These are phyloP conservation scores for Pseudisothecium myosuroides DNA, from an alignment of 225 moss, liverwort and hornwort genomes.

Conservation along the genomic window DNA sequence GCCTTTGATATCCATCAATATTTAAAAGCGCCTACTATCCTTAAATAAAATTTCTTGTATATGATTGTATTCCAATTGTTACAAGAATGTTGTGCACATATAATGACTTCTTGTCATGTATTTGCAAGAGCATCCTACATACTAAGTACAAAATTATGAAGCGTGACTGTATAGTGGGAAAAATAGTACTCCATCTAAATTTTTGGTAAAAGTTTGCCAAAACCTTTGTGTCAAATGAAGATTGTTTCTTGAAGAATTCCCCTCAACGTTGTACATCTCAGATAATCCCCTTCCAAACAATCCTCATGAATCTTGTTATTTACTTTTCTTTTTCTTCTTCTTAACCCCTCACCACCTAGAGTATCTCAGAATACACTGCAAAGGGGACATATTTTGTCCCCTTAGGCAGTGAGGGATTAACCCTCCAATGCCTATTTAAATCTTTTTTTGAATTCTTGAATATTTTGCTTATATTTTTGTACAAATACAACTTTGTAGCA, in stretches of 20 bases:
- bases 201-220: not conserved
- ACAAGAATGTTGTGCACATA: not conserved
- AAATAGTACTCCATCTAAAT: not conserved
- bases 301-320: not conserved
- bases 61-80: not conserved
- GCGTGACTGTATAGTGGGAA: fast-evolving
- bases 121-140: not conserved
- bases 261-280: fast-evolving
- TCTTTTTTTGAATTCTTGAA: not conserved
- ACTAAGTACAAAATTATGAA: not conserved
- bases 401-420: no score
- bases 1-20: not conserved
- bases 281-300: not conserved
- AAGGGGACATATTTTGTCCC: no score
- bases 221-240: not conserved
- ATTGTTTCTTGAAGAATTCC: not conserved
- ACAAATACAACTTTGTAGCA: no score
- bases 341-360: no score
- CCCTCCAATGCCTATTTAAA: fast-evolving
- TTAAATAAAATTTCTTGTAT: not conserved
- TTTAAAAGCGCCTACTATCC: not conserved
- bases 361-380: no score
- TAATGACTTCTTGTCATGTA: not conserved
- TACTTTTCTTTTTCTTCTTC: not conserved
- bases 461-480: not conserved